These are phyloP conservation scores for Fusarium fujikuroi DNA, from an alignment of 2,329 filamentous ascomycete species.

Conservation along the genomic window DNA sequence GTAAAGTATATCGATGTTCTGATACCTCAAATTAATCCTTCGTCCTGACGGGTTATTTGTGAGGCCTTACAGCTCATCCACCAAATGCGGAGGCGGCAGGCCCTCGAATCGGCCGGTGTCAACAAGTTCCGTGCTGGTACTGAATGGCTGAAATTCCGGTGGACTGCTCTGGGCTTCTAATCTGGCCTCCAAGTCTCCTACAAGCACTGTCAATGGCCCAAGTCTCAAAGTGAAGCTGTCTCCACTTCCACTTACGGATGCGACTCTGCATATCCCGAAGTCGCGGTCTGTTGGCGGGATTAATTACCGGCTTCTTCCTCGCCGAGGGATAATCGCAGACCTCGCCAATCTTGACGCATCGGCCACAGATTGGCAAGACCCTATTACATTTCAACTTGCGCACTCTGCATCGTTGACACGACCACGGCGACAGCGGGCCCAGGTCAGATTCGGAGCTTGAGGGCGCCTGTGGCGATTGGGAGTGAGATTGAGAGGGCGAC, in stretches of 20 bases:
- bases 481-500: slow-evolving; percentile 13
- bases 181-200: slow-evolving; percentile 52
- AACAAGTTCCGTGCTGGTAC: slow-evolving; percentile 18
- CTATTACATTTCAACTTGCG: slow-evolving; percentile 30
- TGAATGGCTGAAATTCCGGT: not conserved
- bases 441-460: slow-evolving; percentile 19
- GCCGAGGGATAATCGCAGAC: slow-evolving; percentile 23
- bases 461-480: slow-evolving; percentile 12
- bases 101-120: slow-evolving; percentile 32
- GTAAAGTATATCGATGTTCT: slow-evolving; percentile 68
- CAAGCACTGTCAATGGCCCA: not conserved
- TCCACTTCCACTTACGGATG: slow-evolving; percentile 7
- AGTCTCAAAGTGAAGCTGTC: fast-evolving
- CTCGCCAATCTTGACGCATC: slow-evolving; percentile 21
- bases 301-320: slow-evolving; percentile 21
- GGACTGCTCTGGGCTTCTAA: slow-evolving; percentile 13
- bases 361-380: slow-evolving; percentile 2
- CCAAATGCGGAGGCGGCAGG: slow-evolving; percentile 22
- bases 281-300: slow-evolving; percentile 13
- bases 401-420: slow-evolving; percentile 20
- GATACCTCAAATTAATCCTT: fast-evolving
- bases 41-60: fast-evolving
- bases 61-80: slow-evolving; percentile 28
- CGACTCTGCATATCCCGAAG: slow-evolving; percentile 28
- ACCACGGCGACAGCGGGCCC: slow-evolving; percentile 12